Evolutionary conservation across 2,329 filamentous ascomycete species (phyloP).

Genomic region (Dothideomycetidae sp.): DNA sequence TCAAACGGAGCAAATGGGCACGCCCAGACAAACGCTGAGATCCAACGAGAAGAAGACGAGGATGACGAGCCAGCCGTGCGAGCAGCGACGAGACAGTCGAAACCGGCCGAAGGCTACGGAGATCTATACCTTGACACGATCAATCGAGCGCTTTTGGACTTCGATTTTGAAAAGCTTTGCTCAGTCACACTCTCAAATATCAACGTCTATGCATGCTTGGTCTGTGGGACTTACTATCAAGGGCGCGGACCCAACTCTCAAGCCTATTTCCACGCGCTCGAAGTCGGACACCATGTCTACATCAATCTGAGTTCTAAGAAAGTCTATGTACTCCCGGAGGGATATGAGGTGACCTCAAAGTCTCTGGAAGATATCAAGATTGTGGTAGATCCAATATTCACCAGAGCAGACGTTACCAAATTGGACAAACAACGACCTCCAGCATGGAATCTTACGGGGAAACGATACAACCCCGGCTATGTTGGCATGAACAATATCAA

Average conservation of each 20-base stretch:
- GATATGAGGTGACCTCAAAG: constrained; percentile 90
- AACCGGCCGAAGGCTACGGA: constrained; percentile 75
- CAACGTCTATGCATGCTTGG: constrained; percentile 94
- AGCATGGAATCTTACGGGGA: constrained; percentile 65
- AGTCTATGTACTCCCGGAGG: constrained; percentile 85
- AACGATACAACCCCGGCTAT: constrained; percentile 82
- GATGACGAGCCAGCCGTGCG: constrained; percentile 20
- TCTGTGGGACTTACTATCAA: constrained; percentile 97
- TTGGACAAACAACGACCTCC: constrained; percentile 54
- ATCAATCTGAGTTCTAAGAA: constrained; percentile 93
- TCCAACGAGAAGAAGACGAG: constrained; percentile 22
- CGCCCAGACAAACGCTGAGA: constrained; percentile 23
- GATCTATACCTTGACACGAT: constrained; percentile 98
- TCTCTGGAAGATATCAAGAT: constrained; percentile 97
- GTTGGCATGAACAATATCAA: constrained; percentile 99
- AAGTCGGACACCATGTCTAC: constrained; percentile 91
- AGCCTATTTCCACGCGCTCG: constrained; percentile 93
- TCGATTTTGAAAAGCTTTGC: constrained; percentile 98
- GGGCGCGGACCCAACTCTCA: constrained; percentile 86
- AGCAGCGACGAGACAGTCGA: constrained; percentile 53
- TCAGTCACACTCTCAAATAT: constrained; percentile 93
- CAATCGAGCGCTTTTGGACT: constrained; percentile 81
- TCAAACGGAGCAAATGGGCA: constrained; percentile 19
- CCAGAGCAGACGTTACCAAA: constrained; percentile 61
- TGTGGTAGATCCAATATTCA: constrained; percentile 81